phyloP scores from a whole-genome alignment of 805 yeast species.

The Kodamaea kaohsiungensis region DNA sequence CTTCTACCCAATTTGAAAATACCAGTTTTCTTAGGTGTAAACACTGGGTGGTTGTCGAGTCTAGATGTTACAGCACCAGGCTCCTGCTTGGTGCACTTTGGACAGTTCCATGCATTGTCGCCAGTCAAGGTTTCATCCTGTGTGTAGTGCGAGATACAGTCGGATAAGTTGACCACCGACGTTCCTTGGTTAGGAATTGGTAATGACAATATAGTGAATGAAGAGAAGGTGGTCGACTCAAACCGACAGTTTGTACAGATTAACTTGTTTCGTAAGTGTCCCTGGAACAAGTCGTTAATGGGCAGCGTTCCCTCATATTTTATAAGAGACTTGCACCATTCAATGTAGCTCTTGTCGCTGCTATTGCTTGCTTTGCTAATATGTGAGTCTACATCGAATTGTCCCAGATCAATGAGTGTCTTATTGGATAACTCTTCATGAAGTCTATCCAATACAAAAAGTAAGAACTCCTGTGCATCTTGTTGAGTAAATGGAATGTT shows the following conservation, averaged over 20 bases:
- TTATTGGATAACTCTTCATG: constrained; percentile 61
- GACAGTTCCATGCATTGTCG: constrained; percentile 85
- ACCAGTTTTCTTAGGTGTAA: constrained; percentile 34
- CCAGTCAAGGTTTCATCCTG: constrained; percentile 66
- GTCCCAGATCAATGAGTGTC: constrained; percentile 6
- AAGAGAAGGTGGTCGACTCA: constrained; percentile 58
- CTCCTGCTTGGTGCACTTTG: constrained; percentile 53
- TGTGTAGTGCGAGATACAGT: constrained; percentile 62
- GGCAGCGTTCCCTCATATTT: constrained; percentile 66
- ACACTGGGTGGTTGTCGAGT: constrained; percentile 39
- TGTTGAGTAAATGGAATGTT: constrained; percentile 75
- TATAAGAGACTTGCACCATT: constrained; percentile 58
- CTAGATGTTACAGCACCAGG: constrained; percentile 10
- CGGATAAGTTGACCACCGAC: constrained; percentile 49
- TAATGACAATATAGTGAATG: constrained; percentile 62
- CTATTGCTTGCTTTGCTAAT: constrained; percentile 34
- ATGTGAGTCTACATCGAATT: constrained; percentile 20
- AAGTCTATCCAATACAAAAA: constrained; percentile 63
- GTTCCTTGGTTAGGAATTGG: constrained; percentile 51
- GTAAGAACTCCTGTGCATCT: constrained; percentile 76
- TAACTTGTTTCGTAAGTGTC: constrained; percentile 67
- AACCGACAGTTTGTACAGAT: constrained; percentile 66
- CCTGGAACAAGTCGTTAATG: constrained; percentile 66
- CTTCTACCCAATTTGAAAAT: constrained; percentile 35
- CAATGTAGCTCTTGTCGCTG: constrained; percentile 48